These are phyloP conservation scores for Rhizopus microsporus DNA, from an alignment of 371 early-diverging fungal species.

Conservation along the genomic window DNA sequence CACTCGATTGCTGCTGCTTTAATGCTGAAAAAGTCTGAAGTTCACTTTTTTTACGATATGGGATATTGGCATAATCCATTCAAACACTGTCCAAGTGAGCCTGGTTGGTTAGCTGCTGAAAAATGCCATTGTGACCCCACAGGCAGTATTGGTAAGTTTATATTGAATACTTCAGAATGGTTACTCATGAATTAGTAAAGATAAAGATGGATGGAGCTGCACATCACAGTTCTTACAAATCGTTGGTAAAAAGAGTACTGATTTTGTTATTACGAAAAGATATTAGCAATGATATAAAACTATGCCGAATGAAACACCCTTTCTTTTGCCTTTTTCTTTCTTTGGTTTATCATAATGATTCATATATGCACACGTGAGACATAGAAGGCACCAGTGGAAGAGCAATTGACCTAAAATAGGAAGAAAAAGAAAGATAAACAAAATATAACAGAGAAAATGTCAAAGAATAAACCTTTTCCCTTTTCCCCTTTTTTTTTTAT, in stretches of 20 bases:
- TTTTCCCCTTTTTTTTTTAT: not conserved
- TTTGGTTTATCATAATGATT: too few relatives aligned
- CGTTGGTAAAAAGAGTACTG: slow-evolving; percentile 20
- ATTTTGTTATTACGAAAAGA: slow-evolving; percentile 32
- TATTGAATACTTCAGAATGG: not conserved
- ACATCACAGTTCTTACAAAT: slow-evolving; percentile 30
- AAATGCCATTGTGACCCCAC: slow-evolving; percentile 64
- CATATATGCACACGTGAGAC: too few relatives aligned
- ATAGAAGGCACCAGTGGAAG: too few relatives aligned
- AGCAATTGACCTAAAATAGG: too few relatives aligned
- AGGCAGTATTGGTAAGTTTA: slow-evolving; percentile 52
- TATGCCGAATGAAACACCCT: too few relatives aligned
- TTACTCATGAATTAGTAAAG: slow-evolving; percentile 9
- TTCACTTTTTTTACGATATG: slow-evolving; percentile 94
- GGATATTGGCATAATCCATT: slow-evolving; percentile 80
- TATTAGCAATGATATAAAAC: slow-evolving; percentile 10
- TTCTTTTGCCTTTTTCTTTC: too few relatives aligned
- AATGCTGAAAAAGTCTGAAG: slow-evolving; percentile 74
- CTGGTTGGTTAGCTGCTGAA: slow-evolving; percentile 43
- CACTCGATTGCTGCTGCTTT: slow-evolving; percentile 91
- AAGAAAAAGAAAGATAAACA: too few relatives aligned
- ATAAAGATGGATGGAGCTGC: slow-evolving; percentile 31
- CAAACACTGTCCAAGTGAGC: slow-evolving; percentile 70
- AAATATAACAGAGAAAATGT: too few relatives aligned
- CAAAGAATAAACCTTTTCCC: too few relatives aligned